Evolutionary conservation across 176 grass and related monocot genomes (phyloP), one percentile per base, ranked within the genome.

Genomic region (Neostapfia colusana): DNA sequence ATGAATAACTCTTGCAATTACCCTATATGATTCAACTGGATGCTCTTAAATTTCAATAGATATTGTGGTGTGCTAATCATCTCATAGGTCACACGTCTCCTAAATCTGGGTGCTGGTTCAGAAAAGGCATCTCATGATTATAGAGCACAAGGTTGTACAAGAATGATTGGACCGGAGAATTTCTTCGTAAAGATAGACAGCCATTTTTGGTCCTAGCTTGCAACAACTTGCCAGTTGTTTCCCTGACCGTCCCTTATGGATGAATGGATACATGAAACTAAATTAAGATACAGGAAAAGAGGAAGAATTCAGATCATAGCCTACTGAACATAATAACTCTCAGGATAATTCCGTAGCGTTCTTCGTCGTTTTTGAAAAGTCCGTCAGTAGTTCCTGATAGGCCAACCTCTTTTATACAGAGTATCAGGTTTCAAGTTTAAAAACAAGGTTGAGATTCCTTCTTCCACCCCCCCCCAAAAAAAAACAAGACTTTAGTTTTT

Each of bases 381-480:
- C 38, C 4, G 14, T 44, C 42, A 35, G 63, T 43, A 15, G 45
- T 65, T 74, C 24, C 31, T 59, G 80, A 44, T 82, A 65, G 70
- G 46, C 23, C 60, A 76, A 68, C 27, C 18, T 27, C 39, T 65
- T 51, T 23, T 5, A n/a, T 28, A 10, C 6, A 26, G 55, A 13
- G 55, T 26, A 51, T 48, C n/a, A 25, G 23, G 21, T 26, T 59
- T 59, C 3, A 10, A 59, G 55, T 27, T 31, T 62, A 11, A 28
- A 60, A n/a, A n/a, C n/a, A 60, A 4, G 8, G 25, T 15, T 60
- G 4, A 26, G 57, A 28, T 60, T 60, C 26, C 26, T 16, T 57
- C 8, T 16, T 11, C n/a, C n/a, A n/a, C n/a, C n/a, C n/a, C n/a
- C 2, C 0, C 1, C 1, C 15, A 24, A 25, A 11, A 4, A 25